Evolutionary conservation across 1,284 basidiomycete species (phyloP), one percentile per base, ranked within the genome.

Genomic region (Ceratobasidium sp.): DNA sequence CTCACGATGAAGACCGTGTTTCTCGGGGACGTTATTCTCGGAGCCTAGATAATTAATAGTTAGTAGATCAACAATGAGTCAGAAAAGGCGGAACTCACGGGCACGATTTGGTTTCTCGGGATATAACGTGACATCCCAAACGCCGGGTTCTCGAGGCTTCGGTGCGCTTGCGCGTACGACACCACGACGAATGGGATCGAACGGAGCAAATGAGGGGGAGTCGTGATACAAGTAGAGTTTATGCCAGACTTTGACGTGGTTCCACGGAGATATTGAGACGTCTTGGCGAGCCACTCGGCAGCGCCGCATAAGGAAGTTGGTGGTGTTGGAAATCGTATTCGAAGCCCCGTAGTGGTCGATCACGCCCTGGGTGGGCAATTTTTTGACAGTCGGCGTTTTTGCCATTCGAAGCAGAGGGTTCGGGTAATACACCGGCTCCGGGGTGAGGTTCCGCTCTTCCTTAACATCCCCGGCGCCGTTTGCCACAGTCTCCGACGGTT

Each of bases 161-260:
- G 29, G 30, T 29, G 52, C 23, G 27, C 41, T 53, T 1, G 47
- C 50, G 16, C 39, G 60, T 39, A 66, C 60, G 25, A 66, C 60
- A 54, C 54, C 60, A 1, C 50, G 60, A 2, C 41, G 36, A 6
- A 23, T 21, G 7, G 49, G 23, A 11, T 66, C 60, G 41, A 27
- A 8, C 27, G 60, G 60, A 8, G 60, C 49, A n/a, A 66, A 66
- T 11, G 39, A 39, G 19, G 53, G 52, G 3, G 27, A 50, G 1
- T 1, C 0, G n/a, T 66, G 60, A 23, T 29, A 27, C 16, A 66
- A 50, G n/a, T 21, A 27, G 21, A 54, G 6, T 1, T 39, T 8
- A 27, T 66, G 60, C 60, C 60, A 66, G 39, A 66, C 39, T 16
- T 66, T 52, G 25, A 66, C 1, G 3, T 7, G 23, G 41, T 29